Base-by-base conservation (phyloP, 805 yeast genomes). In the Cyberlindnera americana region DNA sequence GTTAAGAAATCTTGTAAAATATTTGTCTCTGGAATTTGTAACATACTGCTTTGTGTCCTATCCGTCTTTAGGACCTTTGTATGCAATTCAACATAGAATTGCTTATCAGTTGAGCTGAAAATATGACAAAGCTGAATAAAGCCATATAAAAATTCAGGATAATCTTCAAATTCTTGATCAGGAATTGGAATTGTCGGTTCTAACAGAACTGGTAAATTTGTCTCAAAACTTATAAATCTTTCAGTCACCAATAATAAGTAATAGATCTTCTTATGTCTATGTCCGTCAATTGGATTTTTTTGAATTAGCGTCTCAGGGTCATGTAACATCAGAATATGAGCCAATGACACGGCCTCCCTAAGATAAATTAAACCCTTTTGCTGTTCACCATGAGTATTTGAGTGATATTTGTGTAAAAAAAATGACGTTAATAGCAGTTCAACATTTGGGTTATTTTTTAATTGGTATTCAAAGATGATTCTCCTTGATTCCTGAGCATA, bases 111-210 rank as follows among this genome's bases (percentile, higher is more conserved):
- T 4, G 52, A 44, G 19, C 53, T 46, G 37, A 53, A 53, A 14
- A 53, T 51, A 33, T 46, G 46, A 19, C 50, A 48, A 10, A 52
- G 33, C n/a, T 50, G 51, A 19, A 46, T 52, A 38, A 53, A 53
- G 1, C 58, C 58, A 4, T 43, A 41, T 12, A 53, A 33, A 23
- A 50, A 28, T 16, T 50, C 55, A 11, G 58, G 53, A 33, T 52
- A 50, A 19, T 52, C 56, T 33, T 53, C 58, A 21, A 50, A 52
- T 8, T 50, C 49, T 19, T 47, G 35, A 16, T 47, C 47, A 12
- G 56, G 54, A 16, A 48, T 52, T 6, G 53, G 55, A 10, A 53
- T 41, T 0, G 46, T 46, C 23, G 56, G 54, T 9, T 52, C 56
- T 6, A 53, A 29, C 6, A 53, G 31, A 13, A 50, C 52, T 5